phyloP scores from a whole-genome alignment of 2,329 filamentous ascomycete species.

The Dichotomopilus funicola region DNA sequence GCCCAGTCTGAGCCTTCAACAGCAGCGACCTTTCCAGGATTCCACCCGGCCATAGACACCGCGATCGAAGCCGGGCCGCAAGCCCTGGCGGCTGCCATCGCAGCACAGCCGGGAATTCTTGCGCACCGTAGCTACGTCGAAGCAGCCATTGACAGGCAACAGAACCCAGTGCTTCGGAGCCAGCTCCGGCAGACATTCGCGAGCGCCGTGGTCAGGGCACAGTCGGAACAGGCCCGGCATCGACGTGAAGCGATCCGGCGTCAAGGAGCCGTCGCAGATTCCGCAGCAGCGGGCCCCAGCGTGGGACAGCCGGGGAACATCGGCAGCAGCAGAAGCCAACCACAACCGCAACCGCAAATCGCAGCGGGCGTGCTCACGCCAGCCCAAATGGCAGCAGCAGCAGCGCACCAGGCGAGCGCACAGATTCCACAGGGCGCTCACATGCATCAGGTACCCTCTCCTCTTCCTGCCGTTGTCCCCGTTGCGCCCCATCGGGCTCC shows the following conservation, averaged over 20 bases:
- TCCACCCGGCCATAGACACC: slow-evolving; percentile 47
- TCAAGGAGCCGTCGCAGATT: slow-evolving; percentile 11
- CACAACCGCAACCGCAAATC: neutral
- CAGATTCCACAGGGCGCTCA: slow-evolving; percentile 16
- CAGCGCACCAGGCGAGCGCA: slow-evolving; percentile 20
- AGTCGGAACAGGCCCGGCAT: slow-evolving; percentile 36
- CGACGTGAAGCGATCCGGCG: slow-evolving; percentile 24
- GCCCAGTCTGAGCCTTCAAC: slow-evolving; percentile 27
- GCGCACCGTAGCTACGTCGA: slow-evolving; percentile 44
- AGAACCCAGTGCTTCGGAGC: slow-evolving; percentile 40
- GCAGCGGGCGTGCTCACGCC: slow-evolving; percentile 8
- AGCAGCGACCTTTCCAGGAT: slow-evolving; percentile 31
- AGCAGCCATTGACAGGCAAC: slow-evolving; percentile 44
- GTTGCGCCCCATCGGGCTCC: neutral
- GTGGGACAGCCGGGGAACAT: too few species aligned
- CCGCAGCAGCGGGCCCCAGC: neutral
- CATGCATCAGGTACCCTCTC: slow-evolving; percentile 22
- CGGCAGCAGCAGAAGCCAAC: too few species aligned
- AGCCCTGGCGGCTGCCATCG: slow-evolving; percentile 41
- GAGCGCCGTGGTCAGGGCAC: slow-evolving; percentile 39
- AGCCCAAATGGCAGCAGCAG: slow-evolving; percentile 15
- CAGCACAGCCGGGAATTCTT: slow-evolving; percentile 43
- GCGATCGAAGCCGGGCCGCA: slow-evolving; percentile 44
- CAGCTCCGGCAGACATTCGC: slow-evolving; percentile 46
- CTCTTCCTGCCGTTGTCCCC: slow-evolving; percentile 5